phyloP scores from a whole-genome alignment of 2,329 filamentous ascomycete genomes.

The Pseudogymnoascus sp. region DNA sequence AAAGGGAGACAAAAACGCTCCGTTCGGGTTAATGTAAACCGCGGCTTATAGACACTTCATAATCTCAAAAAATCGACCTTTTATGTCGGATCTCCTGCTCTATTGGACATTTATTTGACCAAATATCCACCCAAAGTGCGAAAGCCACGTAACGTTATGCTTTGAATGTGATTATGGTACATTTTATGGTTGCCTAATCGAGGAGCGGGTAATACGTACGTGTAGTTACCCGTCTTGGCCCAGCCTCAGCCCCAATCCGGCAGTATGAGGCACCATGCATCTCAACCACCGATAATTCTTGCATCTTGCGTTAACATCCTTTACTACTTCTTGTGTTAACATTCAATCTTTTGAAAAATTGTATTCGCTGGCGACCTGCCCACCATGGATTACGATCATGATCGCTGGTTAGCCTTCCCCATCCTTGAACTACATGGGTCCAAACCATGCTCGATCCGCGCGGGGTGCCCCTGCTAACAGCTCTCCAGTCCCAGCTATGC shows the following conservation, averaged over 20 bases:
- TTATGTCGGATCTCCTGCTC: not conserved
- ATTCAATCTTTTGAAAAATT: not conserved
- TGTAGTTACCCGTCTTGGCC: not conserved
- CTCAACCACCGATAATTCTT: not conserved
- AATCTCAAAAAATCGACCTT: not conserved
- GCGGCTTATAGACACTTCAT: not conserved
- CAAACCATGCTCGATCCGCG: not conserved
- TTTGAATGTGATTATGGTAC: not conserved
- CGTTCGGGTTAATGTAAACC: not conserved
- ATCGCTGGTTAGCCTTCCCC: not conserved
- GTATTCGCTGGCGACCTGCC: not conserved
- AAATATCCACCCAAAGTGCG: not conserved
- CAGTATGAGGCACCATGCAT: not conserved
- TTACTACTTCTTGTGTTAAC: not conserved
- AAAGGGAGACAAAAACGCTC: not conserved
- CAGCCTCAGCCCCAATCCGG: not conserved
- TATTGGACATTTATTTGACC: not conserved
- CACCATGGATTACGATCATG: not conserved
- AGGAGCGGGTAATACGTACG: not conserved
- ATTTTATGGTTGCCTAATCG: conserved; percentile 2
- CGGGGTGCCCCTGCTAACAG: not conserved
- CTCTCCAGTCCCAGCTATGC: conserved; percentile 8
- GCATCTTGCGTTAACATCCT: not conserved
- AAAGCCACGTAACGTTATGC: not conserved
- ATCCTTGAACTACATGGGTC: not conserved